Conservation (phyloP, 495 filamentous ascomycete species). For the Tetracladium marchalianum region DNA sequence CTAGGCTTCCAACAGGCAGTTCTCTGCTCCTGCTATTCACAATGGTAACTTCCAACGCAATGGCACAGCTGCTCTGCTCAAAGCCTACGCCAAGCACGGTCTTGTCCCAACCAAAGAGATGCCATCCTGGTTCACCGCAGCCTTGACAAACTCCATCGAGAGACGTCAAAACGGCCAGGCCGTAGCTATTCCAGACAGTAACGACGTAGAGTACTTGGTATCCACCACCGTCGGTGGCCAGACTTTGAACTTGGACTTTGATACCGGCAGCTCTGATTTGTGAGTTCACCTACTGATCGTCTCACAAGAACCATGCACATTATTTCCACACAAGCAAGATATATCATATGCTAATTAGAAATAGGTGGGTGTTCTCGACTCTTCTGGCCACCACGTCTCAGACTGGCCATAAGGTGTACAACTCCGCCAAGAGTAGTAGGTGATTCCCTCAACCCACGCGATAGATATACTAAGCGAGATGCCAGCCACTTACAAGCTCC, state of each 20-base stretch:
- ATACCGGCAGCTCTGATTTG: conserved; percentile 75
- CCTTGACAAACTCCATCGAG: background rate
- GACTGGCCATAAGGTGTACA: conserved; percentile 47
- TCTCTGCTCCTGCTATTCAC: conserved; percentile 15
- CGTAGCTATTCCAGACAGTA: conserved; percentile 45
- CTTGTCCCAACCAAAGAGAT: conserved; percentile 11
- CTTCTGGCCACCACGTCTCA: conserved; percentile 30
- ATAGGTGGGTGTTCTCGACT: conserved; percentile 64
- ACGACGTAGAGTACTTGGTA: conserved; percentile 61
- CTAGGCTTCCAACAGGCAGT: background rate
- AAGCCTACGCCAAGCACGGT: conserved; percentile 18
- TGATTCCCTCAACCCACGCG: conserved; percentile 16
- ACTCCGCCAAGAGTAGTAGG: conserved; percentile 37
- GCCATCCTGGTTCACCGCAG: background rate
- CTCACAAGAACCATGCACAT: no score
- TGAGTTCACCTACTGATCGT: conserved; percentile 45
- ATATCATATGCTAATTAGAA: conserved; percentile 15
- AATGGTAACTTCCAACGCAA: conserved; percentile 16
- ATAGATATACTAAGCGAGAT: conserved; percentile 19
- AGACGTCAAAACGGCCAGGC: conserved; percentile 40
- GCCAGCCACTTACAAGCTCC: conserved; percentile 39
- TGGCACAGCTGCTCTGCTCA: conserved; percentile 19
- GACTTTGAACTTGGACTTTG: conserved; percentile 65
- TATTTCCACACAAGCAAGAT: background rate
- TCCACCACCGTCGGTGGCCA: conserved; percentile 67